These are phyloP conservation scores for Cladosporium sp. DNA, from an alignment of 2,329 filamentous ascomycete genomes.

Conservation along the genomic window DNA sequence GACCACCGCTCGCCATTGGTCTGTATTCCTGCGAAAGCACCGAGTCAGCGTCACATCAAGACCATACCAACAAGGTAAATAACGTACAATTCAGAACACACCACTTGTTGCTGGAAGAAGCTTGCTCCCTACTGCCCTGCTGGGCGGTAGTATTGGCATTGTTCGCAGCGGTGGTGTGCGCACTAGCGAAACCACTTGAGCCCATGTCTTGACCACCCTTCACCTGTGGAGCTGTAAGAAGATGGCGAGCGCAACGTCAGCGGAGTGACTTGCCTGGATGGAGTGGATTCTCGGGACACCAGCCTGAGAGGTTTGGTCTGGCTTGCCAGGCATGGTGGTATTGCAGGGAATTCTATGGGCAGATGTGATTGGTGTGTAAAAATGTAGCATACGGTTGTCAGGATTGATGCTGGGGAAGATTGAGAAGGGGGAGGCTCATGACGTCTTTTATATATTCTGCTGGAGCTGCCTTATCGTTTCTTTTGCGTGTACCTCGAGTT, in stretches of 20 bases:
- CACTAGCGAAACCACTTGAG: not conserved
- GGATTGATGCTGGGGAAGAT: not conserved
- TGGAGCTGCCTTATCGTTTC: not conserved
- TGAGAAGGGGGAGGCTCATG: not conserved
- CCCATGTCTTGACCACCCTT: not conserved
- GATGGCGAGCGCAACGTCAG: not conserved
- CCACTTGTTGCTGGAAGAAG: not conserved
- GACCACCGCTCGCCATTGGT: no score
- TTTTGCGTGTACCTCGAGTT: not conserved
- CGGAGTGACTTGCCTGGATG: not conserved
- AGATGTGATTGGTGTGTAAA: not conserved
- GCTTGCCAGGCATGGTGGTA: not conserved
- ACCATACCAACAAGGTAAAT: no score
- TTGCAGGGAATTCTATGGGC: no score
- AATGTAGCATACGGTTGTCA: no score
- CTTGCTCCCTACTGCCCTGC: not conserved
- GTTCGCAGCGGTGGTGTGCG: not conserved
- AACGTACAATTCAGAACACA: not conserved
- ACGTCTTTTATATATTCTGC: not conserved
- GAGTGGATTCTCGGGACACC: not conserved
- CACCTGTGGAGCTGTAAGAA: not conserved
- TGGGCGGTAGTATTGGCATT: not conserved
- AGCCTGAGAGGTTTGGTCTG: not conserved
- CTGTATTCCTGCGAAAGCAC: no score
- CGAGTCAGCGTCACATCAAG: no score